phyloP scores from a whole-genome alignment of 805 yeast genomes.

The Saccharomycopsis fibuligera region DNA sequence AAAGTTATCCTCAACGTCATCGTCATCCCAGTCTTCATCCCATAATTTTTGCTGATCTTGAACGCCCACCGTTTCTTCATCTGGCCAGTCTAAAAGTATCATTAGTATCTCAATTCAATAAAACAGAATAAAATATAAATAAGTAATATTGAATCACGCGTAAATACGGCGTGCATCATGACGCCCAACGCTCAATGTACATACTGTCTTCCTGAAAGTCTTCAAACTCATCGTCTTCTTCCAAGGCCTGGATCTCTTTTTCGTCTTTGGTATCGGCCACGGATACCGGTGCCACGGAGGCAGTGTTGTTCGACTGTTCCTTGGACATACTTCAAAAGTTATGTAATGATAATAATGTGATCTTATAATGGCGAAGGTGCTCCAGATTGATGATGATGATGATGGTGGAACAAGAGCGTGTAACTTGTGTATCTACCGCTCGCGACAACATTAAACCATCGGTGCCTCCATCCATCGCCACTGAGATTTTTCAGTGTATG shows the following conservation, averaged over 20 bases:
- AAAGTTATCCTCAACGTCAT: constrained; percentile 87
- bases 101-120: constrained; percentile 6
- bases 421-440: too few relatives aligned
- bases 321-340: constrained; percentile 18
- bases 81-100: constrained; percentile 54
- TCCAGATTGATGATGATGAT: too few relatives aligned
- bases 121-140: constrained; percentile 1
- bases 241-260: constrained; percentile 55
- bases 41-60: constrained; percentile 60
- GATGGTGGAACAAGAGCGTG: too few relatives aligned
- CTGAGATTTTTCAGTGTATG: too few relatives aligned
- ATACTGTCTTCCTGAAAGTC: constrained; percentile 83
- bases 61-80: constrained; percentile 44
- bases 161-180: not conserved
- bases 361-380: too few relatives aligned
- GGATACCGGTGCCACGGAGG: constrained; percentile 3
- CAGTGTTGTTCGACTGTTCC: constrained; percentile 6
- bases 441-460: too few relatives aligned
- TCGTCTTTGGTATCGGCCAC: constrained; percentile 4
- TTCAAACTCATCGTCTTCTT: constrained; percentile 96
- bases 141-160: not conserved
- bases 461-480: too few relatives aligned
- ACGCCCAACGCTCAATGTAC: constrained; percentile 19
- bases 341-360: too few relatives aligned
- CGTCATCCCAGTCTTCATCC: constrained; percentile 99